phyloP scores from a whole-genome alignment of 1,139 yeast species.

The Scheffersomyces cryptocercus region DNA sequence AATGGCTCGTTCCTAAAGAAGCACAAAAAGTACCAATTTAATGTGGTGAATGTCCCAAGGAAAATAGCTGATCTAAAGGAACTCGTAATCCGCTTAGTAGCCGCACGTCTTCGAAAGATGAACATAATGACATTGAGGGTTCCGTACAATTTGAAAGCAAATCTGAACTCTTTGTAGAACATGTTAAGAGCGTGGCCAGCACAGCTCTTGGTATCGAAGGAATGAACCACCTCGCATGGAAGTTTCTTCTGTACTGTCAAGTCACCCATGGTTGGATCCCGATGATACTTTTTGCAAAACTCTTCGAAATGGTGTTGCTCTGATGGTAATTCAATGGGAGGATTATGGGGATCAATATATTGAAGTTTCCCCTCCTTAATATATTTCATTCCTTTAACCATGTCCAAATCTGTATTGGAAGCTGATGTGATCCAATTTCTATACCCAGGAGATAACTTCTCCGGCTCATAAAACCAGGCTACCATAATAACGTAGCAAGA shows the following conservation, averaged over 20 bases:
- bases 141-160: slow-evolving; percentile 30
- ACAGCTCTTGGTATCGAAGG: slow-evolving; percentile 32
- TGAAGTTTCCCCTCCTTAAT: slow-evolving; percentile 23
- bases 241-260: slow-evolving; percentile 27
- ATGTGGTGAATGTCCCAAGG: slow-evolving; percentile 33
- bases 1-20: slow-evolving; percentile 32
- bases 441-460: slow-evolving; percentile 35
- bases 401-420: slow-evolving; percentile 38
- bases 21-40: slow-evolving; percentile 43
- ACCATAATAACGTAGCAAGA: slow-evolving; percentile 35
- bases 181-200: slow-evolving; percentile 37
- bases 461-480: slow-evolving; percentile 40
- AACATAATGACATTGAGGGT: slow-evolving; percentile 21
- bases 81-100: slow-evolving; percentile 9
- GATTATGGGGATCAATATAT: slow-evolving; percentile 22
- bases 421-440: slow-evolving; percentile 43
- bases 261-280: slow-evolving; percentile 25
- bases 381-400: slow-evolving; percentile 28
- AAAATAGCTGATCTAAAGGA: slow-evolving; percentile 36
- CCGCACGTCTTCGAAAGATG: slow-evolving; percentile 9
- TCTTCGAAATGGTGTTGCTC: slow-evolving; percentile 22
- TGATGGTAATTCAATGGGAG: slow-evolving; percentile 8
- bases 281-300: slow-evolving; percentile 24
- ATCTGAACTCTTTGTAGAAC: slow-evolving; percentile 32
- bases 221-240: slow-evolving; percentile 39